phyloP scores from a whole-genome alignment of 176 grass and related monocot species.

The Stipa capillata region DNA sequence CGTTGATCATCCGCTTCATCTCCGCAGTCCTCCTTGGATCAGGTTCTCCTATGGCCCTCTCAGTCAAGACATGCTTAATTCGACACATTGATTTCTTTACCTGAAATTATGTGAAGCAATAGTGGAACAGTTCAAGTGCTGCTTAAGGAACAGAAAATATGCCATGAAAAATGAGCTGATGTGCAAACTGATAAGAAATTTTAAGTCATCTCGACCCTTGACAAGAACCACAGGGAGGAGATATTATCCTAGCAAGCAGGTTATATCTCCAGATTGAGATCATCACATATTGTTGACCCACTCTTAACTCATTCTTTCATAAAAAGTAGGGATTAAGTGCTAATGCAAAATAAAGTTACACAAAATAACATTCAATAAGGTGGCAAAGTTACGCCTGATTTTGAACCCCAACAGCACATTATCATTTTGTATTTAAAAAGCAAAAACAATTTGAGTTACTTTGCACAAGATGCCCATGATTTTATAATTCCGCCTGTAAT shows the following conservation, averaged over 20 bases:
- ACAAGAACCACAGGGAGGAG: neutral
- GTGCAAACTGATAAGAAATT: neutral
- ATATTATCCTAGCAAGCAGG: neutral
- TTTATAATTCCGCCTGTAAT: neutral
- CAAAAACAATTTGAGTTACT: no score
- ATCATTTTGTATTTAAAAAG: neutral
- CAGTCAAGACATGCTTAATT: conserved; percentile 93
- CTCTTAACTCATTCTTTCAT: neutral
- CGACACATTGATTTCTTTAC: conserved; percentile 85
- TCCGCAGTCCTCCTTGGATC: conserved; percentile 75
- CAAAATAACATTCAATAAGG: neutral
- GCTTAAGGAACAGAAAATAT: neutral
- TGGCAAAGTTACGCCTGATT: neutral
- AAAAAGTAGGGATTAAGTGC: neutral
- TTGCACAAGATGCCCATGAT: neutral
- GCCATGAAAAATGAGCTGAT: neutral
- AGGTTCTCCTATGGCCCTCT: conserved; percentile 87
- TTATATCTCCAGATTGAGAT: neutral
- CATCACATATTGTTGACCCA: neutral
- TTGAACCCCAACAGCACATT: neutral
- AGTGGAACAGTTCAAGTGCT: neutral
- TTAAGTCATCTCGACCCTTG: neutral
- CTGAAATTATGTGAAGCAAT: conserved; percentile 33
- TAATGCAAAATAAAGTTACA: neutral
- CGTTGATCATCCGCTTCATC: conserved; percentile 95